Evolutionary conservation across 2,329 filamentous ascomycete genomes (phyloP).

Genomic region (Sphaerulina vaccinii): DNA sequence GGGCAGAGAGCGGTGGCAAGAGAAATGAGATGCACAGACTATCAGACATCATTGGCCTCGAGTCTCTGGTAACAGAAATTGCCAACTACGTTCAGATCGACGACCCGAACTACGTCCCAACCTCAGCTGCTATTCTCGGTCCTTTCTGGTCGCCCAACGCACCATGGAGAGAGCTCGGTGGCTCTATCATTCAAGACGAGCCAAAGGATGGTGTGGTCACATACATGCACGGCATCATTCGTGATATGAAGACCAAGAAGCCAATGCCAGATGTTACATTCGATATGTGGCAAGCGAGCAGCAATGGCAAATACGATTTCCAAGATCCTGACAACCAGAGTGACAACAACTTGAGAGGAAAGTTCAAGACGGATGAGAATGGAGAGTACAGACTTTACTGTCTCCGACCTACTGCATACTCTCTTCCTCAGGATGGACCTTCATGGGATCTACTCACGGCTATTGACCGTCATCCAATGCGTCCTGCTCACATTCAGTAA

Average conservation of each 20-base stretch:
- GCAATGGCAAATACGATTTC: conserved; percentile 70
- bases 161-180: conserved; percentile 67
- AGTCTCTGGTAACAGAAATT: conserved; percentile 68
- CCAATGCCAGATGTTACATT: conserved; percentile 67
- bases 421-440: conserved; percentile 64
- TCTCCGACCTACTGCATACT: conserved; percentile 71
- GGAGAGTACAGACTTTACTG: conserved; percentile 74
- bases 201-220: conserved; percentile 59
- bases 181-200: conserved; percentile 63
- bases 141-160: conserved; percentile 74
- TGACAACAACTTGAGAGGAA: conserved; percentile 73
- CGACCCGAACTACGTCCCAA: conserved; percentile 61
- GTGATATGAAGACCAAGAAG: conserved; percentile 62
- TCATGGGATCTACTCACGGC: conserved; percentile 53
- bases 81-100: conserved; percentile 61
- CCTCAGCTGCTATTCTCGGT: conserved; percentile 73
- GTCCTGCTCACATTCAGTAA: conserved; percentile 60
- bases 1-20: conserved; percentile 56
- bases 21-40: conserved; percentile 74
- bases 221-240: conserved; percentile 68
- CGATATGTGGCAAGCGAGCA: conserved; percentile 75
- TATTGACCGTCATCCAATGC: conserved; percentile 59
- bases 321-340: conserved; percentile 70
- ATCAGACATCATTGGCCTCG: conserved; percentile 71
- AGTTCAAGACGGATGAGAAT: conserved; percentile 68